phyloP scores from a whole-genome alignment of 176 grass and related monocot species.

The Calamus simplicifolius region DNA sequence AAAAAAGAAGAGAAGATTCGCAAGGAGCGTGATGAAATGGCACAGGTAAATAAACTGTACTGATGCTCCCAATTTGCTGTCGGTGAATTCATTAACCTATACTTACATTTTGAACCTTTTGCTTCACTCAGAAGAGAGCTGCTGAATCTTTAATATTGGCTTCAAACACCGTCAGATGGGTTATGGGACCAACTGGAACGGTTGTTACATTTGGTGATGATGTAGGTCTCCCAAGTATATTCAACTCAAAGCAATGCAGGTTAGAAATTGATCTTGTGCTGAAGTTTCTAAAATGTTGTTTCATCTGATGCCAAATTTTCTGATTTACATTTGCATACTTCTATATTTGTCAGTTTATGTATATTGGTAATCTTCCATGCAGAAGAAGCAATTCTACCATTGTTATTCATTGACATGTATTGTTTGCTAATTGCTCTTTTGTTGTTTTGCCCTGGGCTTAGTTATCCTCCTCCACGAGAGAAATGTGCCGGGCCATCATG shows the following conservation, averaged over 20 bases:
- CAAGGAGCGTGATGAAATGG: slow-evolving; percentile 79
- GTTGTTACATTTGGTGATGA: slow-evolving; percentile 62
- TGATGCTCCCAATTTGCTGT: too few relatives aligned
- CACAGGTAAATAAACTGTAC: slow-evolving; percentile 14
- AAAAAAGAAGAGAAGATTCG: slow-evolving; percentile 92
- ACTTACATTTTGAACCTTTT: neutral
- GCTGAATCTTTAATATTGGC: slow-evolving; percentile 31
- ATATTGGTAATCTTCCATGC: too few relatives aligned
- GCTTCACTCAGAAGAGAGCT: slow-evolving; percentile 39
- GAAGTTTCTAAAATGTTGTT: too few relatives aligned
- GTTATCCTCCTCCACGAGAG: slow-evolving; percentile 66
- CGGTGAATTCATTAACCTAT: neutral
- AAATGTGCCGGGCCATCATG: slow-evolving; percentile 56
- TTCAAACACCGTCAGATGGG: slow-evolving; percentile 43
- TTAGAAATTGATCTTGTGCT: neutral
- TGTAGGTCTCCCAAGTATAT: slow-evolving; percentile 75
- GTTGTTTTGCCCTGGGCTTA: neutral
- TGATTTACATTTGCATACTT: too few relatives aligned
- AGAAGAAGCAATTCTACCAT: too few relatives aligned
- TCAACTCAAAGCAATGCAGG: slow-evolving; percentile 66
- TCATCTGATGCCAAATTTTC: too few relatives aligned
- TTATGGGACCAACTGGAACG: slow-evolving; percentile 57
- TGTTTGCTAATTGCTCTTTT: neutral
- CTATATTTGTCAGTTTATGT: too few relatives aligned
- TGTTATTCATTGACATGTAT: too few relatives aligned